Conservation (phyloP, 352 stramenopile species). For the Globisporangium nunn region DNA sequence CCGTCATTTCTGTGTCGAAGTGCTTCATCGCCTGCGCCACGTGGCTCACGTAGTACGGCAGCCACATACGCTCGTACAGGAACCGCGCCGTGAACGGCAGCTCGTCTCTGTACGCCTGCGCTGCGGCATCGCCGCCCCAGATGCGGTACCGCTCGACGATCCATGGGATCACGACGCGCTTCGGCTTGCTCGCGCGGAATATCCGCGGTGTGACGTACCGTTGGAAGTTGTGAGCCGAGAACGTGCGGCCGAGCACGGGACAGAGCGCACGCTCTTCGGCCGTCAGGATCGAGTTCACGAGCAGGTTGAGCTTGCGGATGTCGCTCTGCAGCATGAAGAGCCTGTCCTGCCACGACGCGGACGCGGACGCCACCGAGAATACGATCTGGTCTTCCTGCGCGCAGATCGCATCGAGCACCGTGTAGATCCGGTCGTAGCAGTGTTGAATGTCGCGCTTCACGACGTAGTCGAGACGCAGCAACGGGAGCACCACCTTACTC, state of each 20-base stretch:
- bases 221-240: conserved; percentile 67
- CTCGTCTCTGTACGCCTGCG: conserved; percentile 61
- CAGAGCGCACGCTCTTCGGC: conserved; percentile 61
- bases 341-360: conserved; percentile 33
- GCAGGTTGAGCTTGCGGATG: conserved; percentile 64
- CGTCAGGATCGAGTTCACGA: conserved; percentile 58
- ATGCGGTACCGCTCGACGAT: conserved; percentile 72
- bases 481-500: conserved; percentile 46
- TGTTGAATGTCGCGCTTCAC: conserved; percentile 57
- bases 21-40: conserved; percentile 70
- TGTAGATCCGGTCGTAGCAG: conserved; percentile 60
- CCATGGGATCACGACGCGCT: conserved; percentile 71
- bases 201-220: conserved; percentile 71
- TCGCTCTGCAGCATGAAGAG: conserved; percentile 51
- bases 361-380: conserved; percentile 36
- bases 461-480: conserved; percentile 50
- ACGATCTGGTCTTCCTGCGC: conserved; percentile 48
- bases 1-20: conserved; percentile 34
- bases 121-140: conserved; percentile 54
- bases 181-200: conserved; percentile 53
- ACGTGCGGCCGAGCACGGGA: conserved; percentile 50
- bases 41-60: conserved; percentile 62
- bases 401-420: conserved; percentile 49
- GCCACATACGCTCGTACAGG: conserved; percentile 75
- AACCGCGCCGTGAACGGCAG: conserved; percentile 69